Evolutionary conservation across 331 rosid genomes (phyloP).

Genomic region (Pyrus hybrid): DNA sequence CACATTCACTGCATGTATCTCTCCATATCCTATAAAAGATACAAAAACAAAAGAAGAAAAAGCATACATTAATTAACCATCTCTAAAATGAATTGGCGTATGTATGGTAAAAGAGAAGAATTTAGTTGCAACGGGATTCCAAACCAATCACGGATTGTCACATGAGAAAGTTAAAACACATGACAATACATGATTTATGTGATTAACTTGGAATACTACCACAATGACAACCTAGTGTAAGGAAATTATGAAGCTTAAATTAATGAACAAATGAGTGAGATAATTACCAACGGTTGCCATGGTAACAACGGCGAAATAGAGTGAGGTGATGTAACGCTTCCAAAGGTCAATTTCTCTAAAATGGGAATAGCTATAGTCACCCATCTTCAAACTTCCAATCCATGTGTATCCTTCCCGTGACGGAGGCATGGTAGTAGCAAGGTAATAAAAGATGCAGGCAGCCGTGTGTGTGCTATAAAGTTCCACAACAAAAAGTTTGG

Average conservation of each 20-base stretch:
- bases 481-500: conserved; percentile 58
- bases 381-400: conserved; percentile 66
- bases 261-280: not conserved
- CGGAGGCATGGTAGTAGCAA: conserved; percentile 50
- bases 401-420: conserved; percentile 53
- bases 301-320: conserved; percentile 62
- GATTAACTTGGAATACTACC: too few relatives aligned
- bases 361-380: conserved; percentile 45
- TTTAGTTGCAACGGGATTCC: too few relatives aligned
- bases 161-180: too few relatives aligned
- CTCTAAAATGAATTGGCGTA: not conserved
- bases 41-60: not conserved
- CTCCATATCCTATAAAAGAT: conserved; percentile 50
- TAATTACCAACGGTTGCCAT: conserved; percentile 56
- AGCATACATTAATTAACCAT: not conserved
- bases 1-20: conserved; percentile 53
- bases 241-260: conserved; percentile 6
- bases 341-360: conserved; percentile 49
- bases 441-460: conserved; percentile 63
- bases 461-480: conserved; percentile 60
- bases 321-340: conserved; percentile 57
- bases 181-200: too few relatives aligned
- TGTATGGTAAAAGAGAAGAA: too few relatives aligned
- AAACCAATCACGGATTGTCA: too few relatives aligned
- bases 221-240: too few relatives aligned